Base-by-base conservation (phyloP, 2,329 filamentous ascomycete genomes). In the Ploettnerulaceae sp. region DNA sequence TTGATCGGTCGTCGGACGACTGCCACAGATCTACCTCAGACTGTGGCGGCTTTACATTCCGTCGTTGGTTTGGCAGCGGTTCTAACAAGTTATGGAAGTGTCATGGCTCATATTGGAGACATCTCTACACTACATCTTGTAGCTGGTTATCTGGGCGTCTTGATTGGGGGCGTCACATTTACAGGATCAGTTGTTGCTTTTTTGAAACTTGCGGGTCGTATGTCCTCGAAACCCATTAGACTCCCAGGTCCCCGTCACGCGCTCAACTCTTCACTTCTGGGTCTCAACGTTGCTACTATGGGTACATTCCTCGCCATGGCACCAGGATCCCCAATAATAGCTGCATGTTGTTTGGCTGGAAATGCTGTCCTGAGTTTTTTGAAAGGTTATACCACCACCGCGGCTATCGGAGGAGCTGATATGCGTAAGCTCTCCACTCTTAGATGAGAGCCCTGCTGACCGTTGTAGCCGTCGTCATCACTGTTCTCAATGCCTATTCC, bases 141-240 rank as follows among this genome's bases (percentile, higher is more conserved):
- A 2, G 89, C 86, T 2, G 89, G 85, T 0, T 95, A 95, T 59
- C 70, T 94, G 0, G 89, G 89, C 40, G 89, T 95, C 5, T 70
- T 95, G 0, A 94, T 95, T 43, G 87, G 77, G 55, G 89, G 89
- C 45, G 82, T 95, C 25, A 95, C 89, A 0, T 95, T 95, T 61
- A 95, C 89, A 0, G 89, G 89, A 2, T 93, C 87, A 2, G 83
- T 95, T 40, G 86, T 95, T 0, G 89, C 89, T 0, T 95, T 94
- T 67, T 66, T 94, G 61, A 95, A 95, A 65, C 79, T 95, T 1
- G 82, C 86, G 1, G 89, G 87, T 2, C 81, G 74, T 52, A 89
- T 95, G 81, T 84, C 84, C 0, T 94, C 88, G 0, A 81, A 77
- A 42, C 88, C 89, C 0, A 76, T 82, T 6, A 72, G 79, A 4